phyloP scores from a whole-genome alignment of 805 yeast species.

The Diddensiella santjacobensis region DNA sequence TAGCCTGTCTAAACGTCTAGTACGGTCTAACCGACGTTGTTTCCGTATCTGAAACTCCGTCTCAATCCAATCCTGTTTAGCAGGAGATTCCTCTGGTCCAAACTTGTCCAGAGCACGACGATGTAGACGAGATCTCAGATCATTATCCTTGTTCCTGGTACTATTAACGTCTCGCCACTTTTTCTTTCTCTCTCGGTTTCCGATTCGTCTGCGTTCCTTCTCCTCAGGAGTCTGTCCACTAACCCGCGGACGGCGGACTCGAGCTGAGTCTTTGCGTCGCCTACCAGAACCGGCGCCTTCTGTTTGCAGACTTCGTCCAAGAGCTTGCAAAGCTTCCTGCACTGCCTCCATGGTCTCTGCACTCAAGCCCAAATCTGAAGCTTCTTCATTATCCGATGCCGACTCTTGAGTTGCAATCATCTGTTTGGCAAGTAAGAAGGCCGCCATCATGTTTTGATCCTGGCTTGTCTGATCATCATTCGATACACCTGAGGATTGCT shows the following conservation, averaged over 20 bases:
- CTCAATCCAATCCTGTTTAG: constrained; percentile 64
- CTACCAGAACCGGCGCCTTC: neutral
- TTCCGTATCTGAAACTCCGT: constrained; percentile 66
- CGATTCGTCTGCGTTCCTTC: constrained; percentile 57
- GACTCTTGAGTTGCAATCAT: constrained; percentile 24
- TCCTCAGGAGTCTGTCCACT: constrained; percentile 31
- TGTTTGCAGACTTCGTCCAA: constrained; percentile 8
- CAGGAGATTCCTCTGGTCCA: constrained; percentile 57
- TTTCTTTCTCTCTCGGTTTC: constrained; percentile 74
- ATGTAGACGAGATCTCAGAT: constrained; percentile 70
- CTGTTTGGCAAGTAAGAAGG: constrained; percentile 35
- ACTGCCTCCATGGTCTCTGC: constrained; percentile 27
- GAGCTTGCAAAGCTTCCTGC: constrained; percentile 26
- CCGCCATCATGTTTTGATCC: constrained; percentile 29
- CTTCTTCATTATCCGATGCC: constrained; percentile 22
- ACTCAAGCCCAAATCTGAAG: constrained; percentile 6
- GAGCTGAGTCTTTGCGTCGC: neutral
- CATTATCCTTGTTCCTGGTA: constrained; percentile 82
- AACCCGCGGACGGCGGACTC: neutral
- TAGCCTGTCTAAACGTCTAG: constrained; percentile 9
- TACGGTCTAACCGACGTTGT: constrained; percentile 51
- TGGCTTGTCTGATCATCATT: neutral
- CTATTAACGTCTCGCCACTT: constrained; percentile 79
- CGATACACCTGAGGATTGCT: neutral
- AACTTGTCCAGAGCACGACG: constrained; percentile 66